Percentiles rank a stretch among this genome's conserved stretches.
Conservation (phyloP, 208 protist genomes). For the Acanthamoeba sp. region DNA sequence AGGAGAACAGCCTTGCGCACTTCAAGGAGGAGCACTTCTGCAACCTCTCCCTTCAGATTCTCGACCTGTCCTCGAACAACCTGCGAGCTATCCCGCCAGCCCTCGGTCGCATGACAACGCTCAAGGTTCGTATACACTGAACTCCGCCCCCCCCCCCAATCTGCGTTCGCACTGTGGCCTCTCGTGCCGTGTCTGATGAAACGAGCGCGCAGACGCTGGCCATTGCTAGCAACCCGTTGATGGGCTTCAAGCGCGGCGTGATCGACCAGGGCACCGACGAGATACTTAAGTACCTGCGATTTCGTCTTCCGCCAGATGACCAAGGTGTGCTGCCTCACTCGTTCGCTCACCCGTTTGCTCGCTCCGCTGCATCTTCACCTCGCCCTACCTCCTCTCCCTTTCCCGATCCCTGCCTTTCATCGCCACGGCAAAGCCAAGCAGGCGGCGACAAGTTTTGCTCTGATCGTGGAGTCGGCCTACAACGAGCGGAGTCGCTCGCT, state of each 20-base stretch:
- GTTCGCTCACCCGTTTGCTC: too few species aligned
- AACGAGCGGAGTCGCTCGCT: neutral
- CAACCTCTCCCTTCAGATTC: neutral
- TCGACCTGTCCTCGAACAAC: slow-evolving; percentile 36
- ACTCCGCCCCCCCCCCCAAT: too few species aligned
- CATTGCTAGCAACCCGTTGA: slow-evolving; percentile 13
- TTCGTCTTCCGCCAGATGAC: neutral
- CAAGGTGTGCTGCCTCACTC: too few species aligned
- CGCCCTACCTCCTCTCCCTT: too few species aligned
- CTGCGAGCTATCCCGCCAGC: neutral
- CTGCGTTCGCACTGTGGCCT: too few species aligned
- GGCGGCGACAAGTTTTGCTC: neutral
- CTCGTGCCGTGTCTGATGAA: too few species aligned
- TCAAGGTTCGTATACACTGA: neutral
- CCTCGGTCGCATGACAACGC: slow-evolving; percentile 2
- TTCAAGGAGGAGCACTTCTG: slow-evolving; percentile 3
- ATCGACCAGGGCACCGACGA: slow-evolving; percentile 15
- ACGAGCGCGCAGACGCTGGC: neutral
- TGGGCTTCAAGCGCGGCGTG: slow-evolving; percentile 11
- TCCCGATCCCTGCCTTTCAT: too few species aligned
- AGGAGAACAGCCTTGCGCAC: slow-evolving; percentile 24
- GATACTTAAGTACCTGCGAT: slow-evolving; percentile 5
- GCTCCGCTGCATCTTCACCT: too few species aligned
- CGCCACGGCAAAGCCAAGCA: neutral
- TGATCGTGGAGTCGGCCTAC: slow-evolving; percentile 12